phyloP scores from a whole-genome alignment of 1,284 basidiomycete genomes.

The Taiwanofungus camphoratus region DNA sequence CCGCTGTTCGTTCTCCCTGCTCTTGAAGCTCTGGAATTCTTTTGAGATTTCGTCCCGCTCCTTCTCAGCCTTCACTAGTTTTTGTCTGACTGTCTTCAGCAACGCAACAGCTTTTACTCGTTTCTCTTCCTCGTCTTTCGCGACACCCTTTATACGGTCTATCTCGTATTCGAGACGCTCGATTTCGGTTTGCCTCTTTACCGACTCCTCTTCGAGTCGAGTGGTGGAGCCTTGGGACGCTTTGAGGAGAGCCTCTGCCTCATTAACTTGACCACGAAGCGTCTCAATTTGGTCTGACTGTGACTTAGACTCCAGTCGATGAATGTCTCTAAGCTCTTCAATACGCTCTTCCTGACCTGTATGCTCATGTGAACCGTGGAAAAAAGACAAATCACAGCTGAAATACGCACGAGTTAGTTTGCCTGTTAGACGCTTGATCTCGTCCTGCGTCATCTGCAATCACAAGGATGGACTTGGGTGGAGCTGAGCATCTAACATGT shows the following conservation, averaged over 20 bases:
- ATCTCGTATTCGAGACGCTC: slow-evolving; percentile 56
- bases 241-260: slow-evolving; percentile 62
- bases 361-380: slow-evolving; percentile 5
- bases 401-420: slow-evolving; percentile 62
- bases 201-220: slow-evolving; percentile 40
- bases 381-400: neutral
- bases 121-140: slow-evolving; percentile 94
- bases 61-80: slow-evolving; percentile 88
- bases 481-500: neutral
- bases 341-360: slow-evolving; percentile 73
- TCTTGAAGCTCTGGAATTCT: slow-evolving; percentile 46
- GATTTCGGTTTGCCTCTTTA: slow-evolving; percentile 47
- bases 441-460: slow-evolving; percentile 58
- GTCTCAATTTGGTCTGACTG: slow-evolving; percentile 69
- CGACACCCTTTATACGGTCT: slow-evolving; percentile 51
- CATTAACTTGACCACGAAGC: slow-evolving; percentile 61
- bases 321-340: slow-evolving; percentile 79
- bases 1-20: slow-evolving; percentile 52
- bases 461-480: neutral
- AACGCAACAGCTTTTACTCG: slow-evolving; percentile 87
- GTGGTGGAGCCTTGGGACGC: slow-evolving; percentile 45
- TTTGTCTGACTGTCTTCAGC: slow-evolving; percentile 88
- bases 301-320: slow-evolving; percentile 71
- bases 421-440: slow-evolving; percentile 66
- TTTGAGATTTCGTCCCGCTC: slow-evolving; percentile 76